These are phyloP conservation scores for Eragrostis nindensis DNA, from an alignment of 176 grass and related monocot species.

Conservation along the genomic window DNA sequence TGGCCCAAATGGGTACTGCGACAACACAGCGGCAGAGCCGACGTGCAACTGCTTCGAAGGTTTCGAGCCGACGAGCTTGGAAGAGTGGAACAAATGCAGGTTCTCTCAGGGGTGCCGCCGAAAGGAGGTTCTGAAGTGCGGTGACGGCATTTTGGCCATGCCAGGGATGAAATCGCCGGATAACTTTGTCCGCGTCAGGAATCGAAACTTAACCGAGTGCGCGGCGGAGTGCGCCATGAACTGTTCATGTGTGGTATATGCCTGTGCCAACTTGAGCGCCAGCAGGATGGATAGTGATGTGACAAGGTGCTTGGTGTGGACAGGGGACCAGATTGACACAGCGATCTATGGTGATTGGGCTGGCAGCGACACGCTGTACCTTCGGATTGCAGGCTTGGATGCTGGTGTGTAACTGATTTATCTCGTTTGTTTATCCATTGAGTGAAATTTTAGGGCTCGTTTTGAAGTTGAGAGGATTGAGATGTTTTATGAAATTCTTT, in stretches of 20 bases:
- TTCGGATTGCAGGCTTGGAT: slow-evolving; percentile 24
- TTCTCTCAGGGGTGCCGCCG: slow-evolving; percentile 41
- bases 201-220: slow-evolving; percentile 13
- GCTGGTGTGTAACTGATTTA: neutral
- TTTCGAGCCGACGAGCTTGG: too few relatives aligned
- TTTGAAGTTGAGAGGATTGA: too few relatives aligned
- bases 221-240: slow-evolving; percentile 34
- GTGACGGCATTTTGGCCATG: slow-evolving; percentile 27
- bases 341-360: neutral
- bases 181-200: slow-evolving; percentile 19
- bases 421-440: too few relatives aligned
- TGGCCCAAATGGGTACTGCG: too few relatives aligned
- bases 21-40: too few relatives aligned
- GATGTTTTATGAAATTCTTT: too few relatives aligned
- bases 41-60: too few relatives aligned
- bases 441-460: too few relatives aligned
- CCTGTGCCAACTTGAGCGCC: slow-evolving; percentile 7
- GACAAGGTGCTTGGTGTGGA: slow-evolving; percentile 53
- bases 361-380: slow-evolving; percentile 44
- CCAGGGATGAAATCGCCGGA: slow-evolving; percentile 41
- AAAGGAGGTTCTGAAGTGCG: slow-evolving; percentile 26
- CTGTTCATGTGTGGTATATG: slow-evolving; percentile 57
- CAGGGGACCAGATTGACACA: slow-evolving; percentile 38
- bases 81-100: too few relatives aligned
- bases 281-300: neutral